Evolutionary conservation across 148 eudicot genomes (phyloP).

Genomic region (Nepenthes mirabilis): DNA sequence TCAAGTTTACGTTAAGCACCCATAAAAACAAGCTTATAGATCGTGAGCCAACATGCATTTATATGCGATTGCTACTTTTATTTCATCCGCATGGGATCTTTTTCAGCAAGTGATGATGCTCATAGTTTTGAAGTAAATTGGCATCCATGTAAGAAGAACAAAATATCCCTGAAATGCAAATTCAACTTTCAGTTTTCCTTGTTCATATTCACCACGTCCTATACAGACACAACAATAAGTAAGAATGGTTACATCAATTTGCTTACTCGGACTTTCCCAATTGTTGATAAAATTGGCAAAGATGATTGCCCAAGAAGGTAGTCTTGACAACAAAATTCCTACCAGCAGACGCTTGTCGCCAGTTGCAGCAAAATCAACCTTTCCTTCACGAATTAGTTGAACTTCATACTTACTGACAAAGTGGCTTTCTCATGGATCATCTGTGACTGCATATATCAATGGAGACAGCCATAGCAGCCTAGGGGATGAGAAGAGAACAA

Average conservation of each 20-base stretch:
- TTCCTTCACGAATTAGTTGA: slow-evolving; percentile 61
- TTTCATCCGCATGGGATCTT: no score
- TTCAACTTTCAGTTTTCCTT: no score
- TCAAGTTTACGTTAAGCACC: slow-evolving; percentile 80
- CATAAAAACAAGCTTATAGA: not conserved
- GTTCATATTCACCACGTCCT: no score
- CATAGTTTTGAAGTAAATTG: slow-evolving; percentile 81
- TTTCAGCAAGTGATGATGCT: slow-evolving; percentile 9
- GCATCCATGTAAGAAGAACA: slow-evolving; percentile 99
- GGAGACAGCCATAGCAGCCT: slow-evolving; percentile 65
- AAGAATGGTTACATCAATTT: no score
- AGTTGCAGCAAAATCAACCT: slow-evolving; percentile 19
- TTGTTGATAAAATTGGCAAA: slow-evolving; percentile 79
- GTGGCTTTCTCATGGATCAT: slow-evolving; percentile 56
- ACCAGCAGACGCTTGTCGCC: slow-evolving; percentile 28
- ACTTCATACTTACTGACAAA: slow-evolving; percentile 45
- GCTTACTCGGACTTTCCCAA: slow-evolving; percentile 39
- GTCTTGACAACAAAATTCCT: slow-evolving; percentile 45
- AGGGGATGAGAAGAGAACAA: slow-evolving; percentile 66
- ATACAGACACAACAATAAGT: no score
- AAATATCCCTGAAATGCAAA: slow-evolving; percentile 75
- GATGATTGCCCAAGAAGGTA: slow-evolving; percentile 89
- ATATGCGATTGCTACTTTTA: no score
- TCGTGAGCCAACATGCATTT: no score
- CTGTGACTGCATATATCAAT: slow-evolving; percentile 48